Evolutionary conservation across 2,329 filamentous ascomycete genomes (phyloP).

Genomic region (Sarocladiaceae sp.): DNA sequence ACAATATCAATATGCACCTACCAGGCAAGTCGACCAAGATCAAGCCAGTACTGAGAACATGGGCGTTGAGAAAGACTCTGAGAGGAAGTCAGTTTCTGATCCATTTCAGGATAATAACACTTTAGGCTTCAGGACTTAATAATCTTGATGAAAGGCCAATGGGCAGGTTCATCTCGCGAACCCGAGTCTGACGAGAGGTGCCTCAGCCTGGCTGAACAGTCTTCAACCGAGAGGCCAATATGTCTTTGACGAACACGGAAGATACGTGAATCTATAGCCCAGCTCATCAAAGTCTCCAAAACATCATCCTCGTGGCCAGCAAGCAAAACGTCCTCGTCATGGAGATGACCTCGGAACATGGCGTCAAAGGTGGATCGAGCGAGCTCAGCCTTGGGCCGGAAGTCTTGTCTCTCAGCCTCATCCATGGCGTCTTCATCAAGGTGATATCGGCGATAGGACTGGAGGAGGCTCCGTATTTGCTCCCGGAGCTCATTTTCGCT

Average conservation of each 20-base stretch:
- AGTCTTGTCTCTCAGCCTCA: conserved; percentile 17
- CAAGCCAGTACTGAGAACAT: conserved; percentile 41
- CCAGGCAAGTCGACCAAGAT: conserved; percentile 43
- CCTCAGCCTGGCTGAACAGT: conserved; percentile 28
- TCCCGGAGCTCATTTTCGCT: conserved; percentile 21
- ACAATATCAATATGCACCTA: conserved; percentile 16
- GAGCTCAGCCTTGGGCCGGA: conserved; percentile 23
- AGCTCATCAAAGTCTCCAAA: conserved; percentile 15
- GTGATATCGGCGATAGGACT: conserved; percentile 29
- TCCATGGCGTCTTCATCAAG: conserved; percentile 17
- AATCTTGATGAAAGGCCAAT: conserved; percentile 40
- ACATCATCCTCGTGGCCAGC: conserved; percentile 11
- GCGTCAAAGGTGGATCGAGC: conserved; percentile 30
- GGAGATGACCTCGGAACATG: conserved; percentile 26
- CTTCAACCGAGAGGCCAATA: conserved; percentile 11
- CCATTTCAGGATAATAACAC: background rate
- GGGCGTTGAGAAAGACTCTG: conserved; percentile 36
- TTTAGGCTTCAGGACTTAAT: conserved; percentile 25
- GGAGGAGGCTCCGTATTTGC: conserved; percentile 29
- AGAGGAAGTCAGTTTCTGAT: background rate
- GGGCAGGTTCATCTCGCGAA: conserved; percentile 14
- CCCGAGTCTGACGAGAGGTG: conserved; percentile 30
- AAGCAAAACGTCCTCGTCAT: conserved; percentile 16
- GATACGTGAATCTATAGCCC: conserved; percentile 16
- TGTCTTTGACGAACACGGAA: conserved; percentile 8